Conservation (phyloP, 768 basidiomycete species). For the Lentinula lateritia region DNA sequence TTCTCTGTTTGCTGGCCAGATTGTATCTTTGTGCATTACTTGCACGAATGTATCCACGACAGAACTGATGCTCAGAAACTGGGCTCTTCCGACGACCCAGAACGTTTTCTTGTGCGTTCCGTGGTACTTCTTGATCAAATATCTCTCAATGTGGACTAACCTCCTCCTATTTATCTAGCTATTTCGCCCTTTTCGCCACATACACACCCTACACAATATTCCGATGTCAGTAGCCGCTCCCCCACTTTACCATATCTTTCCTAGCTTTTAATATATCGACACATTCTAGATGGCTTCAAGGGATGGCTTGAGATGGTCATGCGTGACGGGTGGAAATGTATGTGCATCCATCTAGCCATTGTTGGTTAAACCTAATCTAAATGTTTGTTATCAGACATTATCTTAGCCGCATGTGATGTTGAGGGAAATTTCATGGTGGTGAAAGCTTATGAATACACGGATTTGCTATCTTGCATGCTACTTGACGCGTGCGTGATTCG, state of each 20-base stretch:
- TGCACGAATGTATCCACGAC: constrained; percentile 86
- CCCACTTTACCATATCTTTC: background rate
- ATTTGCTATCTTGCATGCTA: constrained; percentile 86
- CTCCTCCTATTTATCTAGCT: constrained; percentile 34
- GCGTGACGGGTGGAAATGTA: constrained; percentile 86
- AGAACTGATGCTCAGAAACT: constrained; percentile 63
- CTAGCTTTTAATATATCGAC: background rate
- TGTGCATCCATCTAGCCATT: constrained; percentile 15
- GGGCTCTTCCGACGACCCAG: constrained; percentile 76
- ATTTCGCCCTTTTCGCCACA: constrained; percentile 66
- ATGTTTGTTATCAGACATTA: constrained; percentile 45
- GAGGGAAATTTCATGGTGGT: constrained; percentile 87
- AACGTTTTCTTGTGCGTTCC: constrained; percentile 71
- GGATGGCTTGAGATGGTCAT: constrained; percentile 75
- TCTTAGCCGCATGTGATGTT: constrained; percentile 77
- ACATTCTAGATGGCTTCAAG: constrained; percentile 62
- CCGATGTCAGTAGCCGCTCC: constrained; percentile 48
- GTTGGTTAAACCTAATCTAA: background rate
- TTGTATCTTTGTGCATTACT: constrained; percentile 84
- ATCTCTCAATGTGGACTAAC: too few relatives aligned
- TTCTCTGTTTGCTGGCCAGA: constrained; percentile 70
- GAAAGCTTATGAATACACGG: constrained; percentile 85
- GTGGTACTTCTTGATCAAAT: background rate
- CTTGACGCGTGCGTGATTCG: constrained; percentile 64
- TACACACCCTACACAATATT: constrained; percentile 92